These are phyloP conservation scores for Phytophthora sp. DNA, from an alignment of 352 stramenopile genomes.

Conservation along the genomic window DNA sequence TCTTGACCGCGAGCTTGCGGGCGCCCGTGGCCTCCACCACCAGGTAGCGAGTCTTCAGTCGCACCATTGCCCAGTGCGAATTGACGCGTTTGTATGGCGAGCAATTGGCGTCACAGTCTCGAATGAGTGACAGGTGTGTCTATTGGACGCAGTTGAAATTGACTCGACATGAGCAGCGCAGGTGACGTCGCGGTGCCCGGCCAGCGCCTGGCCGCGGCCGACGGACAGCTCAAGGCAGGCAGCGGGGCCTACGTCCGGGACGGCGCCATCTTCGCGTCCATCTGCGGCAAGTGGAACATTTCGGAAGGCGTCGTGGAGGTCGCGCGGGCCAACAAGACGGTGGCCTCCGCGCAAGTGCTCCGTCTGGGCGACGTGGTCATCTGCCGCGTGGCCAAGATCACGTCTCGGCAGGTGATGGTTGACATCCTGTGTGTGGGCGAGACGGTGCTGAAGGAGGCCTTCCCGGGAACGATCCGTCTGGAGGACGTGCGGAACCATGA, in stretches of 20 bases:
- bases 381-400: slow-evolving; percentile 72
- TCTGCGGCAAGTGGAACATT: slow-evolving; percentile 58
- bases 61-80: slow-evolving; percentile 52
- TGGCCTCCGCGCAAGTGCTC: slow-evolving; percentile 78
- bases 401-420: slow-evolving; percentile 73
- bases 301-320: slow-evolving; percentile 53
- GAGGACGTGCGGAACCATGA: slow-evolving; percentile 84
- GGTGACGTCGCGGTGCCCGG: slow-evolving; percentile 57
- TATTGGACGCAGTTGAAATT: slow-evolving; percentile 20
- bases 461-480: slow-evolving; percentile 77
- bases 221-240: slow-evolving; percentile 46
- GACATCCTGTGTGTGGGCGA: slow-evolving; percentile 78
- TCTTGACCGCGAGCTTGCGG: slow-evolving; percentile 57
- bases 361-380: slow-evolving; percentile 70
- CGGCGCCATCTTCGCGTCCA: slow-evolving; percentile 73
- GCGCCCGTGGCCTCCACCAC: slow-evolving; percentile 59
- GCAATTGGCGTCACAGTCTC: background rate
- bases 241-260: slow-evolving; percentile 62
- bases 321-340: slow-evolving; percentile 47
- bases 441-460: slow-evolving; percentile 79
- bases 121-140: background rate
- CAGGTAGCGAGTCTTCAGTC: slow-evolving; percentile 81
- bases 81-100: background rate
- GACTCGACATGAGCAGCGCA: slow-evolving; percentile 29
- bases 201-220: slow-evolving; percentile 51